Percentiles rank a stretch among this genome's conserved stretches.
These are phyloP conservation scores for Starmerella floris DNA, from an alignment of 805 yeast genomes.

Conservation along the genomic window DNA sequence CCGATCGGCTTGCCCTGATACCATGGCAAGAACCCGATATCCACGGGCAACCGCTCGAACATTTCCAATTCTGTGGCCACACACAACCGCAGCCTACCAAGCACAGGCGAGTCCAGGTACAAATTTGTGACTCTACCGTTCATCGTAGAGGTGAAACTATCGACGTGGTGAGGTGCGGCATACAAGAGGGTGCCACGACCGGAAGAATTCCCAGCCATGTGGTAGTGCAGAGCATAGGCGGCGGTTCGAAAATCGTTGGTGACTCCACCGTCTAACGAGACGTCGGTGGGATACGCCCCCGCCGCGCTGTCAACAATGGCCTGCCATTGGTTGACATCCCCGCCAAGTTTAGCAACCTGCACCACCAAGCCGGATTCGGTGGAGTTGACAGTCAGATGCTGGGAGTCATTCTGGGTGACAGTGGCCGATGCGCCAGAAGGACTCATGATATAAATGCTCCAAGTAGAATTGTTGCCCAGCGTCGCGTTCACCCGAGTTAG, in stretches of 20 bases:
- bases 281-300: constrained; percentile 49
- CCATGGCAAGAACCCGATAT: constrained; percentile 49
- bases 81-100: constrained; percentile 32
- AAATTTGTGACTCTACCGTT: constrained; percentile 25
- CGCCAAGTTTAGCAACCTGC: constrained; percentile 29
- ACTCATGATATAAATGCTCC: constrained; percentile 39
- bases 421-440: constrained; percentile 30
- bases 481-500: constrained; percentile 30
- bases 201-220: constrained; percentile 39
- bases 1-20: constrained; percentile 23
- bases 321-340: constrained; percentile 25
- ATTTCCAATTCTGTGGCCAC: constrained; percentile 27
- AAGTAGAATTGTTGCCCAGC: constrained; percentile 32
- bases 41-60: constrained; percentile 32
- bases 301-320: constrained; percentile 48
- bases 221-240: constrained; percentile 36
- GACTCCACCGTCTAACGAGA: constrained; percentile 36
- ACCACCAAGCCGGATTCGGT: constrained; percentile 21
- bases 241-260: constrained; percentile 31
- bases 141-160: constrained; percentile 32
- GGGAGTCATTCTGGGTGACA: constrained; percentile 27
- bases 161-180: constrained; percentile 57
- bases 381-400: constrained; percentile 38
- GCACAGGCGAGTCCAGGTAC: constrained; percentile 37
- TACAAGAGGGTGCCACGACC: constrained; percentile 37